Base-by-base conservation (phyloP, 306 rosid genomes). In the Medicago ruthenica region DNA sequence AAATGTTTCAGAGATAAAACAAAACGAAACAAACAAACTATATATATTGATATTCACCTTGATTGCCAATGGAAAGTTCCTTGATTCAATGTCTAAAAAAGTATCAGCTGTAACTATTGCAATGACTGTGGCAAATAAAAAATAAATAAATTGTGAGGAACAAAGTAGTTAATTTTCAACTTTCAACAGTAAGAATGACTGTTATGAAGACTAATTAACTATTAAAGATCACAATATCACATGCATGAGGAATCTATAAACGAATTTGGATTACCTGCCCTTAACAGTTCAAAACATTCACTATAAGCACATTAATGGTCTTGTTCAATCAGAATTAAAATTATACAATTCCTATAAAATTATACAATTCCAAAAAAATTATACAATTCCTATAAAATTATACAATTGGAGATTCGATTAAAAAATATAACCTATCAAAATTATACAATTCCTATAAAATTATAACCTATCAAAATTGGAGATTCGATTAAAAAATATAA, bases 101-200 rank as follows among this genome's bases (percentile, higher is more conserved):
- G 88, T 66, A 80, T 82, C 71, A 20, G 45, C 73, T 47, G 79
- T 65, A 51, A 81, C 81, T 70, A 78, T 70, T 48, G 65, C 65
- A 64, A 78, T 74, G 48, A 57, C 83, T 70, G 83, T 63, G 76
- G 40, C 79, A 67, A 78, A 71, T 65, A 83, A 15, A 74, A 74
- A n/a, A 48, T 2, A 36, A 18, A 8, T 1, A 54, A 59, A 59
- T 24, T 57, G 36, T 39, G 1, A 62, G 41, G 20, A 57, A 14
- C 20, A 75, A 6, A 48, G 16, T 21, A 64, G 53, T 50, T 58
- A 5, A 58, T 58, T 74, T 81, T 78, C 85, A 78, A 84, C 85
- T 64, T 55, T 51, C 53, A 79, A 85, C 84, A 81, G 85, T 70
- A 59, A 64, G 7, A 37, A 75, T 51, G 8, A 57, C 65, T 66